Percentiles rank a stretch among this genome's conserved stretches.
Evolutionary conservation across 495 filamentous ascomycete species (phyloP).

Genomic region (Entonaema liquescens): DNA sequence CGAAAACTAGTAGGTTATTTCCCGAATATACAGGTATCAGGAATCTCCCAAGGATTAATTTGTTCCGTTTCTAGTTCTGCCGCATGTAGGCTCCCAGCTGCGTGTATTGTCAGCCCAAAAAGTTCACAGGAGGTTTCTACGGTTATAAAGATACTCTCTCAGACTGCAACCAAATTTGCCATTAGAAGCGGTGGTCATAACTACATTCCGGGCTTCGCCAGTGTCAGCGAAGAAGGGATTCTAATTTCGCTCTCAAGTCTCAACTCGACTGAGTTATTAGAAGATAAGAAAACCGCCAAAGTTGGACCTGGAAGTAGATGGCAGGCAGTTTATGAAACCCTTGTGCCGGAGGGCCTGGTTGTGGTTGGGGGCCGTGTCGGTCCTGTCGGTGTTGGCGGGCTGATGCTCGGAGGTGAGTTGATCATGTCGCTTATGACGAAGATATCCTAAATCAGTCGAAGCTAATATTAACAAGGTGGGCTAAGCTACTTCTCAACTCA

Average conservation of each 20-base stretch:
- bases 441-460: constrained; percentile 12
- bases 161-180: constrained; percentile 52
- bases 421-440: constrained; percentile 4
- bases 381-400: constrained; percentile 53
- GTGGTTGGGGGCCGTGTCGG: constrained; percentile 59
- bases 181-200: constrained; percentile 62
- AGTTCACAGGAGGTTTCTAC: constrained; percentile 45
- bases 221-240: constrained; percentile 59
- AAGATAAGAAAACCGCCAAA: constrained; percentile 51
- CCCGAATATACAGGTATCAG: neutral
- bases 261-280: constrained; percentile 53
- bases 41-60: constrained; percentile 4
- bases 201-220: constrained; percentile 56
- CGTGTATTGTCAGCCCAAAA: constrained; percentile 56
- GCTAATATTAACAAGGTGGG: constrained; percentile 44
- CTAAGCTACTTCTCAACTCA: constrained; percentile 59
- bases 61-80: constrained; percentile 20
- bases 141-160: constrained; percentile 42
- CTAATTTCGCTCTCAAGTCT: constrained; percentile 59
- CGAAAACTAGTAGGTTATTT: constrained; percentile 33
- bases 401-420: constrained; percentile 45
- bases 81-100: constrained; percentile 41
- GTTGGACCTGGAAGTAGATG: constrained; percentile 61
- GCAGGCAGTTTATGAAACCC: constrained; percentile 55
- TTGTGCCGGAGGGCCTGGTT: constrained; percentile 54